Evolutionary conservation across 495 filamentous ascomycete genomes (phyloP), one percentile per base, ranked within the genome.

Genomic region (Aspergillus haitiensis): DNA sequence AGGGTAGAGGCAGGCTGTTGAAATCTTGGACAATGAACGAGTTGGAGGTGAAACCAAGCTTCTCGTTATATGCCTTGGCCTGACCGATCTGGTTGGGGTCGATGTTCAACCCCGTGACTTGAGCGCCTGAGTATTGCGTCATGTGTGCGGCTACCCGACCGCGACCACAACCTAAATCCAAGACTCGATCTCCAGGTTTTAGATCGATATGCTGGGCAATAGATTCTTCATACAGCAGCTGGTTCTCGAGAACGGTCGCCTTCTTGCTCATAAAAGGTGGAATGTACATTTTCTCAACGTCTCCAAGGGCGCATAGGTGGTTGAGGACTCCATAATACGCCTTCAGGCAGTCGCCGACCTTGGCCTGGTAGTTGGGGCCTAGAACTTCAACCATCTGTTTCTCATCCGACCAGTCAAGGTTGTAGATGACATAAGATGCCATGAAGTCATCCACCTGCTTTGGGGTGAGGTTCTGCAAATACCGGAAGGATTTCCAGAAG

Each of bases 201-300:
- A 86, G 65, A 39, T 77, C 80, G 48, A 86, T 77, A 52, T 82
- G 74, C 10, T 68, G 63, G 16, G 82, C 81, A 59, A 86, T 78
- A 55, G 80, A 81, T 59, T 81, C 77, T 69, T 86, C 84, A 58
- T 83, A 85, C n/a, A 86, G 75, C 52, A 85, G 73, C 64, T 86
- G 82, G 64, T 78, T 78, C 58, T 78, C 73, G 36, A 69, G 69
- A 3, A 84, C 78, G 6, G 71, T 76, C n/a, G 77, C 77, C 57
- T 81, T 80, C 64, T 75, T 75, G 68, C 83, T 80, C 82, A 87
- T 83, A 63, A 80, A 77, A 5, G 84, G 84, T 31, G 84, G 84
- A 53, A 87, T 85, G 66, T 87, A 87, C 84, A 87, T 87, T 72
- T 87, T 87, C 64, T 87, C 84, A 31, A 87, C 83, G 57, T 85